A percentile compares a stretch with the other conserved stretches of the same genome.
These are phyloP conservation scores for Calocera viscosa DNA, from an alignment of 768 basidiomycete genomes.

Conservation along the genomic window DNA sequence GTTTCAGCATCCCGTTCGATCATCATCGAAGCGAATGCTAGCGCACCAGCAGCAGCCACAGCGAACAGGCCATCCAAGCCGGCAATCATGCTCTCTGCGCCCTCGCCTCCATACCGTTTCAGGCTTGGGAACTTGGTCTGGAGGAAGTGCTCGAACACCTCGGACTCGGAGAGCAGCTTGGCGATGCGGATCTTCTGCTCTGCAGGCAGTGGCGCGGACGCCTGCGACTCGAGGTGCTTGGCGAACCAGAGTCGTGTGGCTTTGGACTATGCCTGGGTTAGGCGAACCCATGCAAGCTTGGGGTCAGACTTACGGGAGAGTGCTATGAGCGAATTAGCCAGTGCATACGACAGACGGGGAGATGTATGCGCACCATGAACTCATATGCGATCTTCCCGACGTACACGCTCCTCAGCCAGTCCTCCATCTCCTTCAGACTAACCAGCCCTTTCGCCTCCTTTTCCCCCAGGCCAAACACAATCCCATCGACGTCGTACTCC, in stretches of 20 bases:
- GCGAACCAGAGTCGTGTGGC: slow-evolving; percentile 84
- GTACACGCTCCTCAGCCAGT: slow-evolving; percentile 64
- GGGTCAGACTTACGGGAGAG: not conserved
- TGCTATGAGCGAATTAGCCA: no score
- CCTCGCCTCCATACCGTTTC: slow-evolving; percentile 81
- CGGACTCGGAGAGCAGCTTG: slow-evolving; percentile 55
- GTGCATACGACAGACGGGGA: not conserved
- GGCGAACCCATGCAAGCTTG: slow-evolving; percentile 2
- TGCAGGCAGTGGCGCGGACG: slow-evolving; percentile 19
- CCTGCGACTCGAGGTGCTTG: slow-evolving; percentile 58
- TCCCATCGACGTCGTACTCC: slow-evolving; percentile 63
- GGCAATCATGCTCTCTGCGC: slow-evolving; percentile 87
- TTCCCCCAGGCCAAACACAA: slow-evolving; percentile 35
- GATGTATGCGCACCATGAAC: slow-evolving; percentile 41
- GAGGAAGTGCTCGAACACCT: slow-evolving; percentile 73
- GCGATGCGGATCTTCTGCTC: slow-evolving; percentile 47
- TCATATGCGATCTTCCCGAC: slow-evolving; percentile 82
- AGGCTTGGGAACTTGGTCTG: slow-evolving; percentile 67
- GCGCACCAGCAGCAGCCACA: slow-evolving; percentile 46
- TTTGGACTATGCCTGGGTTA: slow-evolving; percentile 59
- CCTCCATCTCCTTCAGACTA: slow-evolving; percentile 19
- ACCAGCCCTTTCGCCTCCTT: not conserved
- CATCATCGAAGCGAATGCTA: not conserved
- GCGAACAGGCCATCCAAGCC: slow-evolving; percentile 68
- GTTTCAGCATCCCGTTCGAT: not conserved